These are phyloP conservation scores for Trypanosoma avium DNA, from an alignment of 208 protist species.

Conservation along the genomic window DNA sequence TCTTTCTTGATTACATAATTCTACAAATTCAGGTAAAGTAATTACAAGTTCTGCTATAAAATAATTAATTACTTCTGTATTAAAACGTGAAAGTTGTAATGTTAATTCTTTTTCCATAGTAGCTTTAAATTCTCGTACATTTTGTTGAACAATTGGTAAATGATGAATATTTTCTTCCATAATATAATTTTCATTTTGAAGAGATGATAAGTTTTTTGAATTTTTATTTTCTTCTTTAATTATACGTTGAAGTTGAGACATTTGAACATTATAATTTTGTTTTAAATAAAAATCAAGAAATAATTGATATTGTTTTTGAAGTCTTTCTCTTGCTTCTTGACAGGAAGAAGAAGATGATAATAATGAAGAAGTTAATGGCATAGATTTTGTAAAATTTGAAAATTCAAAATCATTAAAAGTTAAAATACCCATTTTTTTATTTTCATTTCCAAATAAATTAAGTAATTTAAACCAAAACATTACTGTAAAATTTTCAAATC, in stretches of 20 bases:
- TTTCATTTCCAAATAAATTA: constrained; percentile 10
- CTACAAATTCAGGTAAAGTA: constrained; percentile 13
- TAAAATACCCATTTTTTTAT: no score
- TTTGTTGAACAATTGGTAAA: constrained; percentile 26
- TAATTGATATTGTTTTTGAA: constrained; percentile 4
- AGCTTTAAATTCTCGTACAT: constrained; percentile 9
- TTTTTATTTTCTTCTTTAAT: constrained; percentile 10
- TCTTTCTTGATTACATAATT: constrained; percentile 6
- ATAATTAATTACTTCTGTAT: constrained; percentile 86
- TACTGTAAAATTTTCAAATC: constrained; percentile 21
- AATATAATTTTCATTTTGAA: not conserved
- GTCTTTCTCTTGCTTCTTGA: constrained; percentile 1
- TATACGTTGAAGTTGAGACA: constrained; percentile 20
- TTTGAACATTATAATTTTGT: constrained; percentile 11
- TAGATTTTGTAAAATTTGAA: no score
- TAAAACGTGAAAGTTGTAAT: constrained; percentile 56
- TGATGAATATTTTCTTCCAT: constrained; percentile 12
- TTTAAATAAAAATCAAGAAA: constrained; percentile 17
- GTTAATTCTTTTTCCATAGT: constrained; percentile 58
- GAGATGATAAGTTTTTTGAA: not conserved
- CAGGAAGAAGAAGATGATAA: not conserved
- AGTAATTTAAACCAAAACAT: constrained; percentile 24
- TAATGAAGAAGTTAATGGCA: no score
- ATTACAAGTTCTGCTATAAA: constrained; percentile 40
- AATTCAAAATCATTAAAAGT: no score